Evolutionary conservation across 345 rosid species (phyloP).

Genomic region (Citrus maxima): DNA sequence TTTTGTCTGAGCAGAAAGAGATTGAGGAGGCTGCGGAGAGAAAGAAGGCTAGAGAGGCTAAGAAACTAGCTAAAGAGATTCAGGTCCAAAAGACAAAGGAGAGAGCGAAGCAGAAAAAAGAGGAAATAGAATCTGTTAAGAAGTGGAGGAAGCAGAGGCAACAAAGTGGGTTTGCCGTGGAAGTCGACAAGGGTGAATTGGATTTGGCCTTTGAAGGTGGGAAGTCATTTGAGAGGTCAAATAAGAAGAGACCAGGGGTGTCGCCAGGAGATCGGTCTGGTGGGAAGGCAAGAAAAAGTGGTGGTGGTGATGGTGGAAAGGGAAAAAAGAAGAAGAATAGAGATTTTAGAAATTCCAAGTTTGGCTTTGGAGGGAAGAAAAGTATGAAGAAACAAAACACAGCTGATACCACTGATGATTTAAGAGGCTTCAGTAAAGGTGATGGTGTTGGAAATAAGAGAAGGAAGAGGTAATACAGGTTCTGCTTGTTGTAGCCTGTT

Average conservation of each 20-base stretch:
- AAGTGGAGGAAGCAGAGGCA: constrained; percentile 92
- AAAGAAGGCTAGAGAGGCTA: constrained; percentile 79
- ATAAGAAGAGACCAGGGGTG: constrained; percentile 65
- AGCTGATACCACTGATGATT: constrained; percentile 42
- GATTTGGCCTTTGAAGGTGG: constrained; percentile 67
- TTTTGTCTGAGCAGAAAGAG: constrained; percentile 60
- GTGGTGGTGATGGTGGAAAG: constrained; percentile 26
- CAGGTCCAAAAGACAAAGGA: constrained; percentile 85
- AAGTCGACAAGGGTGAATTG: constrained; percentile 44
- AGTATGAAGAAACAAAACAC: constrained; percentile 68
- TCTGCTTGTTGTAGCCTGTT: neutral
- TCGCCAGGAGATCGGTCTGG: constrained; percentile 63
- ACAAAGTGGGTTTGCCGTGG: constrained; percentile 62
- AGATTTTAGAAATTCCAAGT: constrained; percentile 48
- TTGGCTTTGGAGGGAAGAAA: constrained; percentile 66
- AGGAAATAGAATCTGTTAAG: constrained; percentile 71
- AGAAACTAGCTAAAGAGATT: constrained; percentile 68
- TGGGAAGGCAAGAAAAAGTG: constrained; percentile 40
- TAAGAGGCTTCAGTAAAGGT: constrained; percentile 36
- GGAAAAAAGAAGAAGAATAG: constrained; percentile 30
- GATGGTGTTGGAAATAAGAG: constrained; percentile 46
- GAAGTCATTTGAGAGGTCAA: constrained; percentile 52
- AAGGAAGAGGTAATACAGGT: constrained; percentile 39
- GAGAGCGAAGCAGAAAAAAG: constrained; percentile 65
- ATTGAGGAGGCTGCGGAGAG: constrained; percentile 89